phyloP scores from a whole-genome alignment of 2,329 filamentous ascomycete species.

The Aspergillus uvarum region DNA sequence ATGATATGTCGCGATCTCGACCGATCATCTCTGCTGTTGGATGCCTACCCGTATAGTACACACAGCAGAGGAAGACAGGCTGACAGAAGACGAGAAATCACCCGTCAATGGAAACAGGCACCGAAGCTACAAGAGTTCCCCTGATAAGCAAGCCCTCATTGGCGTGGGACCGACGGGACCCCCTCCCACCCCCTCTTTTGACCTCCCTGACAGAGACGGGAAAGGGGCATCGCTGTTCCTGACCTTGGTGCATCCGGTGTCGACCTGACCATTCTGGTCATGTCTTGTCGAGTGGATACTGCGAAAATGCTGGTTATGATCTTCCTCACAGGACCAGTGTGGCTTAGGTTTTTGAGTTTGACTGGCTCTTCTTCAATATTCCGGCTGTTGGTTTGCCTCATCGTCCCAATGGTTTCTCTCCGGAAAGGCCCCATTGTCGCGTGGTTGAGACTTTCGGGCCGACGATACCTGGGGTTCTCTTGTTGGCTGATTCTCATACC shows the following conservation, averaged over 20 bases:
- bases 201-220: neutral
- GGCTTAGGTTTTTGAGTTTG: too few species aligned
- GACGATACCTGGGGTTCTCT: neutral
- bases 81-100: neutral
- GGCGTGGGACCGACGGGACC: neutral
- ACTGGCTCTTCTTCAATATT: too few species aligned
- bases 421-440: neutral
- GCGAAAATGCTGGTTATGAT: too few species aligned
- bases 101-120: neutral
- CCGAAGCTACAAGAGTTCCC: too few species aligned
- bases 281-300: too few species aligned
- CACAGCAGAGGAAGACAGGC: too few species aligned
- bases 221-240: neutral
- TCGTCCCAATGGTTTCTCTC: neutral
- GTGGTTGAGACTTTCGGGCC: neutral
- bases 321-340: too few species aligned
- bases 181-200: neutral
- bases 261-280: too few species aligned
- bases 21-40: neutral
- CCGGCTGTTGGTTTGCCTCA: neutral
- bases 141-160: neutral
- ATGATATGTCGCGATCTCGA: neutral
- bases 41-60: neutral
- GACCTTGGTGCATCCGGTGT: neutral
- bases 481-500: neutral